Evolutionary conservation across 2,329 filamentous ascomycete species (phyloP).

Genomic region (Sordariomycetes sp.): DNA sequence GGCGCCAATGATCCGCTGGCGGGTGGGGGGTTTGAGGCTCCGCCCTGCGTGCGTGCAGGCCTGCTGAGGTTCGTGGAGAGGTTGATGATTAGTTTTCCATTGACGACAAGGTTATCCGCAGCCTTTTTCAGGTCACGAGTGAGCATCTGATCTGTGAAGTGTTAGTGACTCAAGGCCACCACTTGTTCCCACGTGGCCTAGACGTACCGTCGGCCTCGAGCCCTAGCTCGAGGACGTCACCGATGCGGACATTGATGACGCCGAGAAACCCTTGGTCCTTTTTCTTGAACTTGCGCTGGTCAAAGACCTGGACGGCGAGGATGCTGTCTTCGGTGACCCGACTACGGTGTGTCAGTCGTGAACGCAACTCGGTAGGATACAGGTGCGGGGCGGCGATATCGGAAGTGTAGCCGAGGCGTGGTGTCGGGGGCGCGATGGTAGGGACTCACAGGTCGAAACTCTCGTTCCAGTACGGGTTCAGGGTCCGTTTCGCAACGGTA

Average conservation of each 20-base stretch:
- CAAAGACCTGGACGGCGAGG: conserved; percentile 94
- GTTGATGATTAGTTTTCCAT: conserved; percentile 95
- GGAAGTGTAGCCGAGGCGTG: not conserved
- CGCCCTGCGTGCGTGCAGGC: conserved; percentile 39
- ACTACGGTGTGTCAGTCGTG: conserved; percentile 31
- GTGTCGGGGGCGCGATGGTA: not conserved
- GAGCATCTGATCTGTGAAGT: conserved; percentile 84
- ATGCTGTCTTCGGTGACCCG: conserved; percentile 90
- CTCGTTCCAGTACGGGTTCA: conserved; percentile 99
- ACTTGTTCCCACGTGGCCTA: conserved; percentile 1
- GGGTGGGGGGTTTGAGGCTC: not conserved
- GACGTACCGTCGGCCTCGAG: conserved; percentile 77
- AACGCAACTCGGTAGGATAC: not conserved
- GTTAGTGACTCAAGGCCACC: not conserved
- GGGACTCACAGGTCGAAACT: conserved; percentile 83
- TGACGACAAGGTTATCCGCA: conserved; percentile 92
- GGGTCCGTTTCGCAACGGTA: conserved; percentile 86
- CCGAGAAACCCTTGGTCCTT: conserved; percentile 98
- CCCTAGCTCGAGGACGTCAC: conserved; percentile 84
- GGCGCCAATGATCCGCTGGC: not conserved
- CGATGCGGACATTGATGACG: conserved; percentile 93
- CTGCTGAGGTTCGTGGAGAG: conserved; percentile 77
- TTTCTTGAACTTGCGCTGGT: conserved; percentile 99
- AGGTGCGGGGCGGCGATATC: not conserved
- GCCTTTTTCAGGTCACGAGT: conserved; percentile 95